These are phyloP conservation scores for Crassisporium funariophilum DNA, from an alignment of 768 basidiomycete genomes.

Conservation along the genomic window DNA sequence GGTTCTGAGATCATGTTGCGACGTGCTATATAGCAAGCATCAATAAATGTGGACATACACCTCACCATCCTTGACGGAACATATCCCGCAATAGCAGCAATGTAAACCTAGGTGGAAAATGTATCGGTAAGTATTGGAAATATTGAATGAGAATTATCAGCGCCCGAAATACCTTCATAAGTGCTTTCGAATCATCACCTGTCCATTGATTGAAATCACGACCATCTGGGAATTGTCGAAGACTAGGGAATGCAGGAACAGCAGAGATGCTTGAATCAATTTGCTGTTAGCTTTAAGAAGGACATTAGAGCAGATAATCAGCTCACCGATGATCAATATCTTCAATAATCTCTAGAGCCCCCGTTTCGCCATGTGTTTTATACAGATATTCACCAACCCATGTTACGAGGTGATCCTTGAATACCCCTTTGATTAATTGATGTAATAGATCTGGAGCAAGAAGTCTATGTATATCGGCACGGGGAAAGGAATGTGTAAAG, in stretches of 20 bases:
- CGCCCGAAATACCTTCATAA: slow-evolving; percentile 7
- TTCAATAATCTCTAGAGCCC: slow-evolving; percentile 26
- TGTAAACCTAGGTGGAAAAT: slow-evolving; percentile 3
- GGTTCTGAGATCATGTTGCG: slow-evolving; percentile 14
- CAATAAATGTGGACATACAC: slow-evolving; percentile 1
- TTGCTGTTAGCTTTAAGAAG: not conserved
- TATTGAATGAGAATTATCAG: not conserved
- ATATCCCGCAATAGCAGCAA: slow-evolving; percentile 5
- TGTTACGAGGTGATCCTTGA: slow-evolving; percentile 41
- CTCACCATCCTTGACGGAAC: not conserved
- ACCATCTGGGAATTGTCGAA: slow-evolving; percentile 20
- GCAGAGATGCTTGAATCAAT: slow-evolving; percentile 11
- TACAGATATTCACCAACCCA: slow-evolving; percentile 36
- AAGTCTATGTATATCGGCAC: slow-evolving; percentile 34
- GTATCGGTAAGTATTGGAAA: not conserved
- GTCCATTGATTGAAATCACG: slow-evolving; percentile 24
- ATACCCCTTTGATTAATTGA: slow-evolving; percentile 40
- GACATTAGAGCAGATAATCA: not conserved
- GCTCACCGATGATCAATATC: slow-evolving; percentile 37
- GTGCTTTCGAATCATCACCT: slow-evolving; percentile 28
- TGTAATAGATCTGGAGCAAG: slow-evolving; percentile 35
- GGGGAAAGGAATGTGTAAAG: slow-evolving; percentile 28
- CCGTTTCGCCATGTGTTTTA: slow-evolving; percentile 13
- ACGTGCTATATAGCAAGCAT: slow-evolving; percentile 17
- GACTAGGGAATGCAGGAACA: slow-evolving; percentile 18